Base-by-base conservation (phyloP, 768 basidiomycete genomes). In the Steccherinum ochraceum region DNA sequence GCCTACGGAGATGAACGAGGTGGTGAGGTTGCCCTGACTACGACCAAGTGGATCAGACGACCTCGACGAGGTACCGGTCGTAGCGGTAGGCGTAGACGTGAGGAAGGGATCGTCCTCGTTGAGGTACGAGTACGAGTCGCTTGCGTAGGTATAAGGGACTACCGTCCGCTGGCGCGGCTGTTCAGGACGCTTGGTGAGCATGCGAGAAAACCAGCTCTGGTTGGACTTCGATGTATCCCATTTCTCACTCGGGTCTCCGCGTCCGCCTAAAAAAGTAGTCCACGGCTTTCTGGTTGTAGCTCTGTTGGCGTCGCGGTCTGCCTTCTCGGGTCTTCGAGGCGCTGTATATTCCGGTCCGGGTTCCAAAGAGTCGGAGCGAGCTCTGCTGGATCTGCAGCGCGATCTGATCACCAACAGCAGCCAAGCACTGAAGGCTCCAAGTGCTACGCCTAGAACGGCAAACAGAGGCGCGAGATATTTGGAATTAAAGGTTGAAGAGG, bases 381-480 rank as follows among this genome's bases (percentile, higher is more conserved):
- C 25, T 45, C 46, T 23, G 44, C 24, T 40, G 12, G 23, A 40
- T 24, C 50, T 21, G 16, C 30, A 16, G 40, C 30, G 42, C 39
- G 20, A 44, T 19, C 55, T 58, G 50, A 44, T 49, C 54, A n/a
- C 57, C 57, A 40, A 58, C 57, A 58, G 19, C 10, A 62, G 45
- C 57, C 64, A 60, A 3, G 61, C 51, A 3, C 35, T 45, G 2
- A 63, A 49, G 12, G 52, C 53, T 3, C 68, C 67, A 12, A 58
- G 49, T 0, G 57, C 27, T 5, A 60, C 59, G 24, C 63, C 67
- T 2, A 64, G 49, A 1, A 56, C 47, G 2, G 58, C 59, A 24
- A 68, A 68, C 12, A 69, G 40, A 0, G 65, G 63, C 1, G 63
- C 56, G 12, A 68, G 64, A 43, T 64, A 65, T 10, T 56, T 55